Conservation (phyloP, 2,329 filamentous ascomycete genomes). For the Monosporascus ibericus region DNA sequence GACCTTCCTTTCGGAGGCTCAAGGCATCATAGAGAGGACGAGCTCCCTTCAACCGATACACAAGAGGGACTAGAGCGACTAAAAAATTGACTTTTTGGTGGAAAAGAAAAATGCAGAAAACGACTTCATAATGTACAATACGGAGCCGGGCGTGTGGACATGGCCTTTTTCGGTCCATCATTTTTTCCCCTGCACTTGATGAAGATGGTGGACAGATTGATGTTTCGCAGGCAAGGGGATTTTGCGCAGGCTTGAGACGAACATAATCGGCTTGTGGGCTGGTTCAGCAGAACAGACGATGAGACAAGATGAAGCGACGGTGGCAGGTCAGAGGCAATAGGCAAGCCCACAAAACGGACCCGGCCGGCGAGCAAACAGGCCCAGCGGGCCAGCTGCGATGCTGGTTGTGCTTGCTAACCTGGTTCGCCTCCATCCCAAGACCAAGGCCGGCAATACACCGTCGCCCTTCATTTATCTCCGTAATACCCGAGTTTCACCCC, state of each 20-base stretch:
- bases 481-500: too few species aligned
- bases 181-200: background rate
- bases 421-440: too few species aligned
- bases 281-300: background rate
- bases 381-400: too few species aligned
- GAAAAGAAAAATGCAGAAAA: background rate
- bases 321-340: background rate
- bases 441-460: too few species aligned
- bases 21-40: slow-evolving; percentile 13
- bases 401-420: too few species aligned
- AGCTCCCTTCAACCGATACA: too few species aligned
- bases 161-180: background rate
- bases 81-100: too few species aligned
- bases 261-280: too few species aligned
- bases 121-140: background rate
- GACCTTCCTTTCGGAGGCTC: background rate
- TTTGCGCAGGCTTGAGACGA: too few species aligned
- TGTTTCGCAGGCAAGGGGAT: background rate
- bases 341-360: background rate
- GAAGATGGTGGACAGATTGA: background rate
- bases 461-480: too few species aligned
- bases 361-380: background rate
- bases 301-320: background rate
- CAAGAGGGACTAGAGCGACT: too few species aligned
- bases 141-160: background rate